phyloP scores from a whole-genome alignment of 2,329 filamentous ascomycete genomes.

The Calonectria montana region DNA sequence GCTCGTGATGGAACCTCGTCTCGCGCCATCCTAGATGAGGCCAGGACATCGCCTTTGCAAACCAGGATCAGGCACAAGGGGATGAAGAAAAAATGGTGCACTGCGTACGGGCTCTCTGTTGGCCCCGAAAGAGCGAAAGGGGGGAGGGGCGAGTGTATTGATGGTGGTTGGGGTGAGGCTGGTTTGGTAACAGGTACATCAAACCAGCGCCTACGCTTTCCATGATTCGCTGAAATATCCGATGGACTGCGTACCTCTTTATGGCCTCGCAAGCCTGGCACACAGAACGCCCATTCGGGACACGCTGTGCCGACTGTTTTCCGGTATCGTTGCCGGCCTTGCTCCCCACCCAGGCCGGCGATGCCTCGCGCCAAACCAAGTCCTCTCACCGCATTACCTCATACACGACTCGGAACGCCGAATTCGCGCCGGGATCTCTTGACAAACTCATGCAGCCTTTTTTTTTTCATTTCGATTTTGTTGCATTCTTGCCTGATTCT shows the following conservation, averaged over 20 bases:
- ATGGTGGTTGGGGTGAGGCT: conserved; percentile 39
- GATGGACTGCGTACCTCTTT: conserved; percentile 9
- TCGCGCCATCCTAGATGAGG: conserved; percentile 34
- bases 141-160: conserved; percentile 35
- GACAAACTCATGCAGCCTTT: conserved; percentile 40
- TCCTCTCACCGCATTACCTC: conserved; percentile 46
- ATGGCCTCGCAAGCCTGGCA: conserved; percentile 3
- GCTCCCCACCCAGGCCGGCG: conserved; percentile 38
- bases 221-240: conserved; percentile 19
- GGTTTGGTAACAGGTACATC: conserved; percentile 41
- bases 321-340: conserved; percentile 41
- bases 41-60: conserved; percentile 39
- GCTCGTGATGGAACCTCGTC: conserved; percentile 33
- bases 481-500: conserved; percentile 33
- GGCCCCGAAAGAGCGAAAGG: neutral
- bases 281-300: conserved; percentile 14
- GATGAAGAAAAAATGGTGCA: conserved; percentile 29
- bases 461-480: conserved; percentile 30
- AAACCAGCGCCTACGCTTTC: conserved; percentile 16
- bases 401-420: conserved; percentile 43
- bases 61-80: conserved; percentile 42
- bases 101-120: conserved; percentile 1
- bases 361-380: conserved; percentile 43
- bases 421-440: conserved; percentile 43
- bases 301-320: conserved; percentile 31